Evolutionary conservation across 2,329 filamentous ascomycete genomes (phyloP).

Genomic region (Tympanopsis confertula): DNA sequence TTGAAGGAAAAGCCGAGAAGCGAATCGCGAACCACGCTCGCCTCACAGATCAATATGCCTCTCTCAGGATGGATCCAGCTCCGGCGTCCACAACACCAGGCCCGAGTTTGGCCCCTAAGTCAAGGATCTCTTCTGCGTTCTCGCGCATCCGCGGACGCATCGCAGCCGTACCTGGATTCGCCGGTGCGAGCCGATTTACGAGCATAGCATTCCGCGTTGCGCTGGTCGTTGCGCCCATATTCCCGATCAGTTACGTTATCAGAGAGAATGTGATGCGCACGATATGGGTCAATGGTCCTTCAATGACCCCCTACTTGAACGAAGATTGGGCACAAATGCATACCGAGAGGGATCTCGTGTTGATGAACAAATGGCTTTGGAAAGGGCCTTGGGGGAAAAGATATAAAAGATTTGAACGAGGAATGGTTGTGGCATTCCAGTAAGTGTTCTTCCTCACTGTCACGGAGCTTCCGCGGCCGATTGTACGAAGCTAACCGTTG

Average conservation of each 20-base stretch:
- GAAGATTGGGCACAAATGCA: conserved; percentile 19
- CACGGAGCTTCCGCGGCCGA: neutral
- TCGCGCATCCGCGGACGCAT: no score
- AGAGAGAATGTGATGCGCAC: conserved; percentile 24
- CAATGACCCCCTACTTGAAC: conserved; percentile 34
- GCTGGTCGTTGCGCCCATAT: conserved; percentile 4
- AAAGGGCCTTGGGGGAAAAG: conserved; percentile 9
- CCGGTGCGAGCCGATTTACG: no score
- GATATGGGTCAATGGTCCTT: conserved; percentile 27
- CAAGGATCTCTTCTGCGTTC: no score
- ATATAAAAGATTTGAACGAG: conserved; percentile 22
- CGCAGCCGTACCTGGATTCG: no score
- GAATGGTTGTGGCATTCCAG: conserved; percentile 31
- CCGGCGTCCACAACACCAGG: no score
- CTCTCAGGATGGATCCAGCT: no score
- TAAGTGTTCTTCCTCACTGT: conserved; percentile 1
- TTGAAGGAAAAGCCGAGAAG: no score
- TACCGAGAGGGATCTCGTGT: conserved; percentile 23
- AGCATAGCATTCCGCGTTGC: neutral
- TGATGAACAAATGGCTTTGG: conserved; percentile 24
- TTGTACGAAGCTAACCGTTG: neutral
- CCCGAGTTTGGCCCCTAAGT: no score
- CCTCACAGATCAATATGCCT: no score
- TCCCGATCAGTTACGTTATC: conserved; percentile 24
- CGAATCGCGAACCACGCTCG: no score